Evolutionary conservation across 371 early-diverging fungal genomes (phyloP).

Genomic region (Mortierella sp.): DNA sequence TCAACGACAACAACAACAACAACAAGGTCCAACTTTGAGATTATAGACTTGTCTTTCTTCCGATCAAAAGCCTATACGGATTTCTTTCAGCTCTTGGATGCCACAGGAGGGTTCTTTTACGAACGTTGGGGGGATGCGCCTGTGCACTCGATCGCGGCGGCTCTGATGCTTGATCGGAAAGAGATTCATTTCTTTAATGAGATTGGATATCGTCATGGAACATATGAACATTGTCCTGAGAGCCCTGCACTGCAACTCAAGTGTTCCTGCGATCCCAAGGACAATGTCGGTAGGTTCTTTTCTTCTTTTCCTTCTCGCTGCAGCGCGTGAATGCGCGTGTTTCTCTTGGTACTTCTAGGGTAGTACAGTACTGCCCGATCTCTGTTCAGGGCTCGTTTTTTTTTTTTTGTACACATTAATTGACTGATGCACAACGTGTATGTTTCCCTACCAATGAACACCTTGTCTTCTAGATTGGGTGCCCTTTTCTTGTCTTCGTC

Average conservation of each 20-base stretch:
- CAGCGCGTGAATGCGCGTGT: background rate
- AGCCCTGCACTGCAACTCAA: conserved; percentile 60
- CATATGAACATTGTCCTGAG: conserved; percentile 78
- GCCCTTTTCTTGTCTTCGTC: conserved; percentile 41
- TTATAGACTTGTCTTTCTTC: conserved; percentile 83
- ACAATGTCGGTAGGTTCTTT: conserved; percentile 42
- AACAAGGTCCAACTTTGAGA: conserved; percentile 90
- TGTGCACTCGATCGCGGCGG: conserved; percentile 91
- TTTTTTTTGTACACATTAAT: background rate
- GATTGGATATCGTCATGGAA: conserved; percentile 82
- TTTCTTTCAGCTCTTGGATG: conserved; percentile 86
- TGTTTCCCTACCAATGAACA: too few relatives aligned
- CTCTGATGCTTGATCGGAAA: conserved; percentile 77
- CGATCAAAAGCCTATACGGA: conserved; percentile 77
- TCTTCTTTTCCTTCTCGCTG: background rate
- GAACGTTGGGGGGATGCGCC: conserved; percentile 99
- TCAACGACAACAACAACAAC: too few relatives aligned
- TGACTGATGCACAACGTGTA: too few relatives aligned
- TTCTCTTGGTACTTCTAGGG: background rate
- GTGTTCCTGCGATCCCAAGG: conserved; percentile 62
- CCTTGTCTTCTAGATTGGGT: conserved; percentile 31
- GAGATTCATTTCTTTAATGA: conserved; percentile 95
- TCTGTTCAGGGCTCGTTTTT: background rate
- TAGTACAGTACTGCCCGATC: background rate
- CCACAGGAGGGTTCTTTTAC: conserved; percentile 90